Percentiles rank a stretch among this genome's conserved stretches.
Conservation (phyloP, 257 asterid species). For the Solanum neorickii region DNA sequence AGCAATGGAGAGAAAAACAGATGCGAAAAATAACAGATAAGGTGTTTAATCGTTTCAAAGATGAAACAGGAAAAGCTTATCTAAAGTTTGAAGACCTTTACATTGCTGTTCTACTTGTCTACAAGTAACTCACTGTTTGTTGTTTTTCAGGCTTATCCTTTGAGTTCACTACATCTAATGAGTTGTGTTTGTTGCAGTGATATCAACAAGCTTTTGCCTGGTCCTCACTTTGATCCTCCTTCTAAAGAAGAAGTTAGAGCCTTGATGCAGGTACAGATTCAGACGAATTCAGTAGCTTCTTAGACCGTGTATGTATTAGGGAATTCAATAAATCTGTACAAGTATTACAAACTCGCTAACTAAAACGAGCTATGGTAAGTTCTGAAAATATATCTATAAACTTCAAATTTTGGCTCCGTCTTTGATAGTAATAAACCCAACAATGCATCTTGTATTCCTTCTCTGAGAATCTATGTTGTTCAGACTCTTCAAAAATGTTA, state of each 20-base stretch:
- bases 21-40: constrained; percentile 43
- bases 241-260: constrained; percentile 48
- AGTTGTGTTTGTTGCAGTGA: constrained; percentile 38
- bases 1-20: constrained; percentile 71
- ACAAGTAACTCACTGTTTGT: constrained; percentile 38
- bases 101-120: constrained; percentile 76
- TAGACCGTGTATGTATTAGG: not conserved
- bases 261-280: constrained; percentile 40
- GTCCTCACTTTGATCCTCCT: constrained; percentile 94
- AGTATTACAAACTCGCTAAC: not conserved
- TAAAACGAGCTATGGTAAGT: not conserved
- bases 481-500: not conserved
- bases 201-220: constrained; percentile 81
- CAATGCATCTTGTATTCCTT: not conserved
- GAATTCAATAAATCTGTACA: not conserved
- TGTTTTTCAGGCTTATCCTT: not conserved
- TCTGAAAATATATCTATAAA: not conserved
- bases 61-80: constrained; percentile 34
- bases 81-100: constrained; percentile 82
- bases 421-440: not conserved
- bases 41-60: constrained; percentile 56
- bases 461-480: not conserved
- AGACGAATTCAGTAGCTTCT: not conserved
- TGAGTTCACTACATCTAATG: not conserved
- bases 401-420: not conserved